phyloP scores from a whole-genome alignment of 169 alveolate species.

The Plasmodium fragile region DNA sequence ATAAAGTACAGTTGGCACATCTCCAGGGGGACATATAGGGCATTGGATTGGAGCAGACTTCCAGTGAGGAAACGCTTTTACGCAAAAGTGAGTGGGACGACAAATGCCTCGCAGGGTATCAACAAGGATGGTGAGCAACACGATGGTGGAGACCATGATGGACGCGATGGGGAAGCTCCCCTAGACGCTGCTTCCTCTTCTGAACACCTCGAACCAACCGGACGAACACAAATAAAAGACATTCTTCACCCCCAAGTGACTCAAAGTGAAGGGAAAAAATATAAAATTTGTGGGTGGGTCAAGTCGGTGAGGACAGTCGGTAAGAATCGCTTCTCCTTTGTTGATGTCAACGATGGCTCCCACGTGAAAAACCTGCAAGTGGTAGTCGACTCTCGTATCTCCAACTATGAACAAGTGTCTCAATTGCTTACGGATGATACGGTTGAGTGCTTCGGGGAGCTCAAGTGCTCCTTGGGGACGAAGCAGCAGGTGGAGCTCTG shows the following conservation, averaged over 20 bases:
- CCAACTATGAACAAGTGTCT: conserved; percentile 78
- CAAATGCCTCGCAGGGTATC: neutral
- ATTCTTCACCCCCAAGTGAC: conserved; percentile 1
- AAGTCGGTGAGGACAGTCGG: conserved; percentile 85
- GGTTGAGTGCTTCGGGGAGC: conserved; percentile 86
- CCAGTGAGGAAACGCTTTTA: neutral
- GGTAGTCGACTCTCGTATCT: conserved; percentile 82
- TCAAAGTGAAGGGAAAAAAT: neutral
- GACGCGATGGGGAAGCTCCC: too few species aligned
- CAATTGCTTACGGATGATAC: conserved; percentile 89
- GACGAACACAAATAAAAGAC: conserved; percentile 49
- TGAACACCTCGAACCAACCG: neutral
- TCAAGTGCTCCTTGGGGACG: conserved; percentile 51
- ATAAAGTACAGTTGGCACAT: neutral
- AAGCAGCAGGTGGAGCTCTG: conserved; percentile 61
- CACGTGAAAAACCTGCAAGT: conserved; percentile 86
- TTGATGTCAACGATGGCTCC: conserved; percentile 93
- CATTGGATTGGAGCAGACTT: neutral
- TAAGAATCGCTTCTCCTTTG: conserved; percentile 85
- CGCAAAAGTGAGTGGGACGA: neutral
- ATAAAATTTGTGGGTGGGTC: conserved; percentile 78
- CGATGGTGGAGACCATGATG: too few species aligned
- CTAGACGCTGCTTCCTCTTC: neutral
- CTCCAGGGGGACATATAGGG: neutral
- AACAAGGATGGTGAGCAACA: neutral